Percentiles rank a stretch among this genome's conserved stretches.
Conservation (phyloP, 495 filamentous ascomycete species). For the Hypoxylon lenormandii region DNA sequence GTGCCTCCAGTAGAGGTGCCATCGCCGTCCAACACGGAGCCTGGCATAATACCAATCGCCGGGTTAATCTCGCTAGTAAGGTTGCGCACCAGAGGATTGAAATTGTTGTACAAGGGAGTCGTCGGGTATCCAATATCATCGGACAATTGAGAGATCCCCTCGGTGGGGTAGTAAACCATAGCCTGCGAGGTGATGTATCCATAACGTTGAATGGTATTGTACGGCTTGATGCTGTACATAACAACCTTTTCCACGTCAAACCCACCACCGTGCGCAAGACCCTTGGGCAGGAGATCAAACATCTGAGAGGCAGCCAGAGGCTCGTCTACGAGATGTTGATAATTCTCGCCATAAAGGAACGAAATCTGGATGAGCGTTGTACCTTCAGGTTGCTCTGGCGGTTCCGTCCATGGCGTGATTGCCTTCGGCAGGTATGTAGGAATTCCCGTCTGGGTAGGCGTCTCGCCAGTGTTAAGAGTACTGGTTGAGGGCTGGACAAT, state of each 20-base stretch:
- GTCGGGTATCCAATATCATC: constrained; percentile 74
- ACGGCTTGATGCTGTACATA: constrained; percentile 80
- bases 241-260: constrained; percentile 64
- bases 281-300: constrained; percentile 81
- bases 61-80: constrained; percentile 86
- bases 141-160: constrained; percentile 70
- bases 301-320: constrained; percentile 83
- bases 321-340: constrained; percentile 78
- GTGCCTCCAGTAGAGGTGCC: constrained; percentile 46
- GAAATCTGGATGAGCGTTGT: constrained; percentile 81
- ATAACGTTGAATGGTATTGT: constrained; percentile 74
- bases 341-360: constrained; percentile 82
- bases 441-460: constrained; percentile 59
- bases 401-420: constrained; percentile 70
- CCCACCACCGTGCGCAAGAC: constrained; percentile 74
- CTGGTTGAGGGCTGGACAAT: constrained; percentile 56
- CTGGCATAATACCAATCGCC: constrained; percentile 79
- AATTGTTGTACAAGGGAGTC: constrained; percentile 78
- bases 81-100: constrained; percentile 67
- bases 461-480: constrained; percentile 38
- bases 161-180: constrained; percentile 75
- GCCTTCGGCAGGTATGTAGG: constrained; percentile 76
- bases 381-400: constrained; percentile 65
- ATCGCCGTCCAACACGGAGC: constrained; percentile 59
- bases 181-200: constrained; percentile 89